Conservation (phyloP, 345 rosid genomes). For the Aquilaria sinensis region DNA sequence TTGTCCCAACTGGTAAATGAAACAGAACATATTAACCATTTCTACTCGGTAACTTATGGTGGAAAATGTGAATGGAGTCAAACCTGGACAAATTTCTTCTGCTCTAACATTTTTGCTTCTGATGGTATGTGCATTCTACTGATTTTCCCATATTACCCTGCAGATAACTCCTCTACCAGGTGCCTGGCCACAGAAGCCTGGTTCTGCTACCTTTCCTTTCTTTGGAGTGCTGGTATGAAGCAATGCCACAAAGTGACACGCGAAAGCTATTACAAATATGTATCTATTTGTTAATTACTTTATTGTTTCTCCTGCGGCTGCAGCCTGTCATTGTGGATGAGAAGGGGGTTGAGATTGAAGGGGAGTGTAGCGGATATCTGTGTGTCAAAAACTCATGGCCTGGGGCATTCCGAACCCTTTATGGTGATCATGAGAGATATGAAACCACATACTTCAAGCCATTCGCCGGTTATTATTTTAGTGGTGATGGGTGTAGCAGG, state of each 20-base stretch:
- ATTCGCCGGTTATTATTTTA: constrained; percentile 87
- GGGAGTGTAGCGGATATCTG: constrained; percentile 90
- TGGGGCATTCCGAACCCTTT: constrained; percentile 93
- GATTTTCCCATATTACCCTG: constrained; percentile 15
- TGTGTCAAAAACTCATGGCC: constrained; percentile 96
- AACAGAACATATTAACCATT: not conserved
- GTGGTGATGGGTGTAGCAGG: constrained; percentile 98
- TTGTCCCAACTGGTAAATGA: not conserved
- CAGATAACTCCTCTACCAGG: constrained; percentile 98
- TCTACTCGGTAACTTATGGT: too few species aligned
- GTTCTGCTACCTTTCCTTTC: constrained; percentile 99
- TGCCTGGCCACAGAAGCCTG: constrained; percentile 99
- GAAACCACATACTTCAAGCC: constrained; percentile 97
- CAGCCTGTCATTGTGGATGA: constrained; percentile 96
- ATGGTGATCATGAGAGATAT: constrained; percentile 97
- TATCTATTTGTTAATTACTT: constrained; percentile 4
- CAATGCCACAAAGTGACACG: constrained; percentile 10
- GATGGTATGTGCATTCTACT: not conserved
- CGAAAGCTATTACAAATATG: constrained; percentile 1
- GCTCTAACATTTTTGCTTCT: too few species aligned
- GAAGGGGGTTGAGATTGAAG: constrained; percentile 92
- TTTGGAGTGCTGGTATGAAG: constrained; percentile 87
- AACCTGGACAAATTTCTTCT: too few species aligned
- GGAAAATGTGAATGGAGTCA: too few species aligned
- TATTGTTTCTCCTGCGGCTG: constrained; percentile 14